phyloP scores from a whole-genome alignment of 1,284 basidiomycete genomes.

The Somion occarium region DNA sequence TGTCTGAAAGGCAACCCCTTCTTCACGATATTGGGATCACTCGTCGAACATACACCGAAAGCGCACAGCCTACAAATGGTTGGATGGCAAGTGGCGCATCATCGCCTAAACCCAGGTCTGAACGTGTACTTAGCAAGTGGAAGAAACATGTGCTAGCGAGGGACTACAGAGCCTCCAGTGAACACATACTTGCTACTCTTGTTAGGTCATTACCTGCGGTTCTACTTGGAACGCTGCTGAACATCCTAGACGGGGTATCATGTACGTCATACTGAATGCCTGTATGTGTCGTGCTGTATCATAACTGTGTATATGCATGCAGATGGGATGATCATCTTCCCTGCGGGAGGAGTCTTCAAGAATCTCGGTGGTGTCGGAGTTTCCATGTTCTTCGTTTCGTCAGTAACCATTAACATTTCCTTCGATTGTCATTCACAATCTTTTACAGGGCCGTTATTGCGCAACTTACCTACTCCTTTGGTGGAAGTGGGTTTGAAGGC shows the following conservation, averaged over 20 bases:
- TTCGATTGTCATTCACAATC: not conserved
- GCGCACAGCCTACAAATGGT: too few species aligned
- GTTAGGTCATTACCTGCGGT: conserved; percentile 74
- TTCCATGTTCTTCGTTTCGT: conserved; percentile 92
- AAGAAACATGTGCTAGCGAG: conserved; percentile 3
- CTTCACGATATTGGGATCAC: conserved; percentile 23
- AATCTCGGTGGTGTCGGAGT: conserved; percentile 88
- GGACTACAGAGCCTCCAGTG: not conserved
- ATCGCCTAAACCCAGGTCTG: not conserved
- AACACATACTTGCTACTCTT: conserved; percentile 28
- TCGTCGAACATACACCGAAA: conserved; percentile 17
- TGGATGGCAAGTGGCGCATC: conserved; percentile 5
- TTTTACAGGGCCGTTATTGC: conserved; percentile 58
- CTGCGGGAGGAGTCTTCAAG: conserved; percentile 75
- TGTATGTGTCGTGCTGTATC: conserved; percentile 3
- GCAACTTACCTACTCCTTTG: conserved; percentile 83
- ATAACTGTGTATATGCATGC: conserved; percentile 2
- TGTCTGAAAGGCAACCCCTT: conserved; percentile 19
- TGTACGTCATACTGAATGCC: conserved; percentile 60
- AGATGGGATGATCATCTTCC: conserved; percentile 91
- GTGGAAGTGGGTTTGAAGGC: conserved; percentile 85
- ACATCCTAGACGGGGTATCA: conserved; percentile 90
- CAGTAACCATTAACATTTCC: conserved; percentile 23
- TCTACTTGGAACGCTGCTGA: conserved; percentile 81
- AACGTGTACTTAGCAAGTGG: not conserved